A percentile compares a stretch with the other conserved stretches of the same genome.
These are phyloP conservation scores for Ophiognomonia clavigignenti-juglandacearum DNA, from an alignment of 2,329 filamentous ascomycete species.

Conservation along the genomic window DNA sequence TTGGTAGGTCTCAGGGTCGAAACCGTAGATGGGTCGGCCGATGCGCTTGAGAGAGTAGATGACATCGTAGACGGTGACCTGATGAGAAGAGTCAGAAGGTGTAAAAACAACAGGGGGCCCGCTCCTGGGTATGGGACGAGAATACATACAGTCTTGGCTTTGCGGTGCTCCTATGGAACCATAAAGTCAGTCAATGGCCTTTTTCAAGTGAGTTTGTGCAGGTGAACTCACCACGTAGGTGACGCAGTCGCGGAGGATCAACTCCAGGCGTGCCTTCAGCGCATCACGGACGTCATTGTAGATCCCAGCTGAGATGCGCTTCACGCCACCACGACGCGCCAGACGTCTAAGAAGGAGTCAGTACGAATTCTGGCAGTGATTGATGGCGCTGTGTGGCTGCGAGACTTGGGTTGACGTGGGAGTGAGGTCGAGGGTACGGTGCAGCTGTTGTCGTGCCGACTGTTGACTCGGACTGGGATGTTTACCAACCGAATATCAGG, in stretches of 20 bases:
- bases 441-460: background rate
- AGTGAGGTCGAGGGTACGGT: no score
- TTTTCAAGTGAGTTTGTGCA: no score
- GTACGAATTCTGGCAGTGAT: no score
- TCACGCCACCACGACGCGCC: constrained; percentile 71
- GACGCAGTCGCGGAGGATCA: constrained; percentile 44
- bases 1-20: constrained; percentile 39
- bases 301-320: constrained; percentile 60
- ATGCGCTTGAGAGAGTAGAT: constrained; percentile 43
- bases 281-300: constrained; percentile 57
- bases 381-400: no score
- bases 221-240: constrained; percentile 29
- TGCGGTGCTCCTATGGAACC: constrained; percentile 42
- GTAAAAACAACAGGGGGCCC: background rate
- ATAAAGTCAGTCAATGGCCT: no score
- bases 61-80: constrained; percentile 56
- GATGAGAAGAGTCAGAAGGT: background rate
- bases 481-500: constrained; percentile 16
- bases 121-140: background rate
- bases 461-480: background rate
- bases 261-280: constrained; percentile 43
- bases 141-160: constrained; percentile 48
- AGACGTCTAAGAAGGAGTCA: constrained; percentile 47
- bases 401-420: no score
- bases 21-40: constrained; percentile 54